Evolutionary conservation across 1,284 basidiomycete species (phyloP).

Genomic region (Golubevia pallescens): DNA sequence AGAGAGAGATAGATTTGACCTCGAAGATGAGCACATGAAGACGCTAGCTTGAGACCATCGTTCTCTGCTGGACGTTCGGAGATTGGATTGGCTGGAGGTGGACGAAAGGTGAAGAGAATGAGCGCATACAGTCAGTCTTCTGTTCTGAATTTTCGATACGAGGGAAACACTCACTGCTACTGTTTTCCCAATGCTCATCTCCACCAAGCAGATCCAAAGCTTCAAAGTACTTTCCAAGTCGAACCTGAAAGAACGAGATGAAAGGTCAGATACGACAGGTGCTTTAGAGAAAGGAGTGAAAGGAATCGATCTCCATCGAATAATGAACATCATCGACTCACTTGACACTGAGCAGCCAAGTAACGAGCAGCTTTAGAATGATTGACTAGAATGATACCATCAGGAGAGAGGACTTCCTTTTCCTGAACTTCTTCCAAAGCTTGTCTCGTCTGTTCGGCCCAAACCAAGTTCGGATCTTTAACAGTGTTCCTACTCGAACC

Average conservation of each 20-base stretch:
- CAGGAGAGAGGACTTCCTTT: conserved; percentile 15
- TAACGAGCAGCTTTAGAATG: conserved; percentile 49
- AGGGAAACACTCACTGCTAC: too few relatives aligned
- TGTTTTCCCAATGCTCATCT: conserved; percentile 3
- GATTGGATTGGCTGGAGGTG: too few relatives aligned
- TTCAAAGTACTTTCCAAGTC: conserved; percentile 53
- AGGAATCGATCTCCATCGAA: background rate
- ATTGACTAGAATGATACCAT: conserved; percentile 45
- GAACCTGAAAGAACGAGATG: conserved; percentile 42
- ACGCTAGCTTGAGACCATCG: too few relatives aligned
- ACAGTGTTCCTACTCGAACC: background rate
- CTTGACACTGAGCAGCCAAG: conserved; percentile 11
- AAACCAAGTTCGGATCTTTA: background rate
- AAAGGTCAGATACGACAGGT: too few relatives aligned
- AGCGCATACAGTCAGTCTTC: too few relatives aligned
- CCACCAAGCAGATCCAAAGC: conserved; percentile 54
- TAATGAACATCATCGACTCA: background rate
- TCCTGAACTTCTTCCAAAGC: conserved; percentile 13
- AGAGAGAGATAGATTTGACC: conserved; percentile 92
- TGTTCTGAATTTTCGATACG: too few relatives aligned
- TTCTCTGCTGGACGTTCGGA: too few relatives aligned
- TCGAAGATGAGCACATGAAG: conserved; percentile 82
- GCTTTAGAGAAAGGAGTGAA: background rate
- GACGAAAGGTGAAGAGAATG: too few relatives aligned
- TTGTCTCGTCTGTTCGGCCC: background rate